Percentiles rank a stretch among this genome's conserved stretches.
Conservation (phyloP, 495 filamentous ascomycete genomes). For the Neurospora cerealis region DNA sequence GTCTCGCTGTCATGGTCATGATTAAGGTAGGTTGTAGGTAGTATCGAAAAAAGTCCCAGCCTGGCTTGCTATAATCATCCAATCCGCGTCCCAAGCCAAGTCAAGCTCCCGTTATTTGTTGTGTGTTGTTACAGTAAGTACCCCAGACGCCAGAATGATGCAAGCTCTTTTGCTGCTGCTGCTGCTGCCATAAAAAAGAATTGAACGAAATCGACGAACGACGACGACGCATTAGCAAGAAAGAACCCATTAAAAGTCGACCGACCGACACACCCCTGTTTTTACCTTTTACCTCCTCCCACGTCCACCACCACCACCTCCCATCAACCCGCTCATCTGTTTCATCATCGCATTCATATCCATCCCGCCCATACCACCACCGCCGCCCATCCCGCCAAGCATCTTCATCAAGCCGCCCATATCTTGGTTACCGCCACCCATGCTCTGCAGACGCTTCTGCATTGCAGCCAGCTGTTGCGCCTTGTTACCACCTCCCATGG, state of each 20-base stretch:
- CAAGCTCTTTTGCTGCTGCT: not conserved
- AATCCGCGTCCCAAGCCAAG: not conserved
- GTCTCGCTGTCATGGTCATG: not conserved
- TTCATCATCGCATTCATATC: slow-evolving; percentile 79
- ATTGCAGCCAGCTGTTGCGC: slow-evolving; percentile 93
- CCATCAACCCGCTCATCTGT: slow-evolving; percentile 58
- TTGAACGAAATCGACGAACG: not conserved
- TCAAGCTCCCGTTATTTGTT: not conserved
- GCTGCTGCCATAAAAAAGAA: not conserved
- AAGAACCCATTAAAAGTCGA: not conserved
- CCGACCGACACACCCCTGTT: not conserved
- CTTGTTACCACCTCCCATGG: slow-evolving; percentile 77
- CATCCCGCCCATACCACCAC: slow-evolving; percentile 57
- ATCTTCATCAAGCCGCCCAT: slow-evolving; percentile 83
- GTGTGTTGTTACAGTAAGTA: not conserved
- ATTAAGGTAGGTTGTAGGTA: not conserved
- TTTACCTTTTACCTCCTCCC: slow-evolving; percentile 11
- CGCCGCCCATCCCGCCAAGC: slow-evolving; percentile 49
- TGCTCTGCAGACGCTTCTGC: slow-evolving; percentile 88
- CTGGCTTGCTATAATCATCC: not conserved
- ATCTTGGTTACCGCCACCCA: slow-evolving; percentile 70
- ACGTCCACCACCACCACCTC: slow-evolving; percentile 18
- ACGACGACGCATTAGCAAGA: not conserved
- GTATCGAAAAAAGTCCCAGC: not conserved
- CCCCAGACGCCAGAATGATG: not conserved